Base-by-base conservation (phyloP, 1,139 yeast species). In the Blastobotrys aristatus region DNA sequence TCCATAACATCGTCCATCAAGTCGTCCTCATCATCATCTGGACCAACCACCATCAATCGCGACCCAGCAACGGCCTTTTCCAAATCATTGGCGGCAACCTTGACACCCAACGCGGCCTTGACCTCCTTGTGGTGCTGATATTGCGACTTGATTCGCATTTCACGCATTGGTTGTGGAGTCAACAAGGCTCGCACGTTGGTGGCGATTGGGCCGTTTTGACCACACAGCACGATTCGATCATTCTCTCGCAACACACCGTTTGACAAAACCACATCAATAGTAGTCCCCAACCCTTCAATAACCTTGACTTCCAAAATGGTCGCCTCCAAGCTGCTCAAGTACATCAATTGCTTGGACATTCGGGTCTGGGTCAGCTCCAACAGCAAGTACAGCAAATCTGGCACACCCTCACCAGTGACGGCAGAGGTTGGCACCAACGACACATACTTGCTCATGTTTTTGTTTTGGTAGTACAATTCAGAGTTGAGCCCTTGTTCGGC, bases 1-100 rank as follows among this genome's bases (percentile, higher is more conserved):
- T 92, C 97, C 98, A 94, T 94, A 52, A 92, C 97, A 57, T 92
- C 97, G 66, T 92, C 98, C 95, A 87, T 86, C 59, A 92, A 66
- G 51, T 92, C 97, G 51, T 94, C 98, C 71, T 92, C 98, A 61
- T 92, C 97, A 59, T 94, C 99, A 54, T 88, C 97, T 57, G 92
- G 96, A 37, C 96, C 96, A 56, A 89, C 97, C 59, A 92, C 94
- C 56, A 94, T 72, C 69, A 92, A 76, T 65, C 98, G 80, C 30
- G 98, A 94, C 71, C 99, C 99, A 44, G 99, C 97, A 65, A 92
- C 96, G 7, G 99, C 98, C 73, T 92, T 92, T 63, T 94, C 98
- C 60, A 92, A 78, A 67, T 92, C 98, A 66, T 87, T 86, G 36
- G 98, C 99, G 50, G 97, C 95, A 66, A 92, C 87, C 76, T 94